Conservation (phyloP, 2,329 filamentous ascomycete genomes). For the Colletotrichum sojae region DNA sequence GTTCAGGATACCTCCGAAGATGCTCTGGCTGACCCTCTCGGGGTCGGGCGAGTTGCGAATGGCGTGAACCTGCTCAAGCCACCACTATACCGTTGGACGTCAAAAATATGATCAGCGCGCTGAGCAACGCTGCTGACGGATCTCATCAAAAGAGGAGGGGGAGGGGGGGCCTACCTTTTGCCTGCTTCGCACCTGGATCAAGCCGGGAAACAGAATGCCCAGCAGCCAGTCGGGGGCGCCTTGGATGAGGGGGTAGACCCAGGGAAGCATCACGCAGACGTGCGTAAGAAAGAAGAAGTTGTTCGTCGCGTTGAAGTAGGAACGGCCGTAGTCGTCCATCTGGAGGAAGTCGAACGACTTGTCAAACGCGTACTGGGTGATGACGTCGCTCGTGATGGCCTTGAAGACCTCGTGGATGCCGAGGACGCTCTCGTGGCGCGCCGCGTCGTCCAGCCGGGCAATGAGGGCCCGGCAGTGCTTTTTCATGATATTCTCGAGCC, state of each 20-base stretch:
- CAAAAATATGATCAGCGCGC: no score
- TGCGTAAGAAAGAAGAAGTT: slow-evolving; percentile 5
- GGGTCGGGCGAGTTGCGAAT: neutral
- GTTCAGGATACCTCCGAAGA: no score
- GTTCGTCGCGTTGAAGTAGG: slow-evolving; percentile 1
- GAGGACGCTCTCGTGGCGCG: no score
- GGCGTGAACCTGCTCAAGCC: no score
- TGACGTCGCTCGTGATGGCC: slow-evolving; percentile 1
- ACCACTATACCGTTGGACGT: no score
- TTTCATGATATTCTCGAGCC: neutral
- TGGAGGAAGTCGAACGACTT: neutral
- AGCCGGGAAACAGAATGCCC: neutral
- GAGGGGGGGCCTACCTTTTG: no score
- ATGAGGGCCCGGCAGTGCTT: neutral
- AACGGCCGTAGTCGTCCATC: neutral
- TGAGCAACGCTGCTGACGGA: no score
- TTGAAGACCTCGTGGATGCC: slow-evolving; percentile 4
- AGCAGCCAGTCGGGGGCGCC: no score
- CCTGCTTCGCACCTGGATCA: no score
- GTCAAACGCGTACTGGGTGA: neutral
- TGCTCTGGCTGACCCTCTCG: neutral
- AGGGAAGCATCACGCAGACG: neutral
- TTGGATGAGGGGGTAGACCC: no score
- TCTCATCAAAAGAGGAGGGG: no score
- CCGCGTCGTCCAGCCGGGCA: no score